Conservation (phyloP, 1,139 yeast species). For the Magnusiomyces clavatus region DNA sequence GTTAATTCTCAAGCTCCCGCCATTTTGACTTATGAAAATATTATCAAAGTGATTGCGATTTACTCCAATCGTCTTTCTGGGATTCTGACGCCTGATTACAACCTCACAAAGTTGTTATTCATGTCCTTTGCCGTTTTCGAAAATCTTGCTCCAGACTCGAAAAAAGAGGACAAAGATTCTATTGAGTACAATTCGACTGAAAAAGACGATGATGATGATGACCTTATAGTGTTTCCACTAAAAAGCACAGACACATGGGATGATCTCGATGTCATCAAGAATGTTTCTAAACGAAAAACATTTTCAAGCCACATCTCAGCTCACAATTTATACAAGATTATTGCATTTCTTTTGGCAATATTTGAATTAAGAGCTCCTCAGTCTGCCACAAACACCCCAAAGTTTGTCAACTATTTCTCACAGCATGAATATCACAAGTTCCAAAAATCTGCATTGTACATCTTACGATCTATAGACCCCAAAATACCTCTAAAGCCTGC, state of each 20-base stretch:
- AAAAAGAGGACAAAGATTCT: too few species aligned
- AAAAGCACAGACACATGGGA: slow-evolving; percentile 27
- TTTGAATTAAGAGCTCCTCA: slow-evolving; percentile 16
- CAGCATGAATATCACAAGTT: slow-evolving; percentile 11
- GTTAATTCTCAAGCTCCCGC: slow-evolving; percentile 29
- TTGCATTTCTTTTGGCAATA: slow-evolving; percentile 24
- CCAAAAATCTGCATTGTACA: slow-evolving; percentile 14
- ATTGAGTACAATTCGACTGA: background rate
- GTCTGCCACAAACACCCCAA: slow-evolving; percentile 11
- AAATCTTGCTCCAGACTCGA: background rate
- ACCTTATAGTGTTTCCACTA: slow-evolving; percentile 17
- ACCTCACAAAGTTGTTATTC: slow-evolving; percentile 35
- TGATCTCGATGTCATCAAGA: slow-evolving; percentile 24
- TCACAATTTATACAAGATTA: slow-evolving; percentile 20
- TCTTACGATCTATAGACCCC: slow-evolving; percentile 18
- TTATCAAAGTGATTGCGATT: slow-evolving; percentile 39
- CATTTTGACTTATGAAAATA: slow-evolving; percentile 36
- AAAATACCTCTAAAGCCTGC: slow-evolving; percentile 1
- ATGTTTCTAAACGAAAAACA: slow-evolving; percentile 6
- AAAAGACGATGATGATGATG: slow-evolving; percentile 18
- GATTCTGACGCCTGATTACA: slow-evolving; percentile 30
- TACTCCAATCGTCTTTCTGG: slow-evolving; percentile 32
- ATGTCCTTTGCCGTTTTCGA: slow-evolving; percentile 32
- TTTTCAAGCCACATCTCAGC: slow-evolving; percentile 19
- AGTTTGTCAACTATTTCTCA: slow-evolving; percentile 12